Base-by-base conservation (phyloP, 768 basidiomycete species). In the Lentinula edodes region DNA sequence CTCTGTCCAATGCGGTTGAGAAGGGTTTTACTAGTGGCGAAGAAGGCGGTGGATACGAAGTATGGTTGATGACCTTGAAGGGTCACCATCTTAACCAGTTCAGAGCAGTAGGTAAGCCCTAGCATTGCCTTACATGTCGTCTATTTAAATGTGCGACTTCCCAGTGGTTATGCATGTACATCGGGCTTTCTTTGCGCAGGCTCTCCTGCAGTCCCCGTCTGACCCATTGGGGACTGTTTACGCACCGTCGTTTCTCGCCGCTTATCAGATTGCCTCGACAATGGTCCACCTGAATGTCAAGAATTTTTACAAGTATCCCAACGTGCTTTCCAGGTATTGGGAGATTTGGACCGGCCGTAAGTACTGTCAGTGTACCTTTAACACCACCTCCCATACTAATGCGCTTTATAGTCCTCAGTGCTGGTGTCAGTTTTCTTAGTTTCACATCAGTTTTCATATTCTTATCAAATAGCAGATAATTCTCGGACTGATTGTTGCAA, bases 181-280 rank as follows among this genome's bases (percentile, higher is more conserved):
- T 62, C 74, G 80, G 46, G 75, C 73, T n/a, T 81, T 75, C 68
- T 81, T 81, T 59, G 77, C 77, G 0, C 76, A 78, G 43, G 80
- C 79, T 0, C 68, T 82, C 56, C 68, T 76, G 10, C 77, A 80
- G 39, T 67, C 71, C 36, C 80, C 80, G 18, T 68, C 70, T 9
- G 77, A 80, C 58, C 80, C 80, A 9, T 74, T 81, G 7, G 71
- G 74, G 15, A 78, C 77, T 62, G 74, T 76, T 2, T 81, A 78
- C 39, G 80, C 80, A 0, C 77, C 81, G 5, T 81, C 80, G 7
- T 78, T 80, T 65, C 72, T 82, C 20, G 79, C 80, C 3, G 75
- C 80, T 6, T 80, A 79, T 64, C 74, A 77, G 50, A 76, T 76
- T 59, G 80, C 80, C 4, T 79, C 77, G 6, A 18, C 13, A 3